Percentiles rank a stretch among this genome's conserved stretches.
Conservation (phyloP, 2,329 filamentous ascomycete species). For the Trichoderma guizhouense region DNA sequence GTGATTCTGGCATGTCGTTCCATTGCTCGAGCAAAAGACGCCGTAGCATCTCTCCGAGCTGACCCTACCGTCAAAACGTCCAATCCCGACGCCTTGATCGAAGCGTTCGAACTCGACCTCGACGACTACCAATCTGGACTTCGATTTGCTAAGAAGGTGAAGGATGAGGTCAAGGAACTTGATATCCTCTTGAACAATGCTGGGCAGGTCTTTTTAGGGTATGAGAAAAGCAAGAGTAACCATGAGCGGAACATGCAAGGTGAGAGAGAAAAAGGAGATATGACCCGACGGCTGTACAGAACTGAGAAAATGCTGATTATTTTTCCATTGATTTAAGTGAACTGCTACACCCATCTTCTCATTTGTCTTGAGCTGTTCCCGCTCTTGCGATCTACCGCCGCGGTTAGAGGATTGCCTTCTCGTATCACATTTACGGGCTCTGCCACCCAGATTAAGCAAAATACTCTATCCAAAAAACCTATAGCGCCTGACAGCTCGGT, state of each 20-base stretch:
- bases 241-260: constrained; percentile 10
- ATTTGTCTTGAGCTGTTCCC: constrained; percentile 9
- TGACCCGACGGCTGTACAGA: neutral
- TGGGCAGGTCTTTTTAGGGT: neutral
- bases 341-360: neutral
- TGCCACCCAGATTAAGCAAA: neutral
- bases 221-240: neutral
- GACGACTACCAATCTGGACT: constrained; percentile 5
- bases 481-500: neutral
- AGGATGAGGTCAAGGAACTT: neutral
- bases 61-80: neutral
- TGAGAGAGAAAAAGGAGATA: neutral
- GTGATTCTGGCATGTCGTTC: constrained; percentile 2
- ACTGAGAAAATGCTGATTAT: neutral
- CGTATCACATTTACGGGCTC: constrained; percentile 6
- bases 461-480: neutral
- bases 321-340: neutral
- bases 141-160: neutral
- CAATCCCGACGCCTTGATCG: neutral
- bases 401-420: neutral
- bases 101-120: constrained; percentile 5
- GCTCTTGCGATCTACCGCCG: neutral
- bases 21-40: neutral
- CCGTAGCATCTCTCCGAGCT: neutral
- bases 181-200: constrained; percentile 8